A percentile compares a stretch with the other conserved stretches of the same genome.
phyloP scores from a whole-genome alignment of 805 yeast species.

The Myxozyma kluyveri region DNA sequence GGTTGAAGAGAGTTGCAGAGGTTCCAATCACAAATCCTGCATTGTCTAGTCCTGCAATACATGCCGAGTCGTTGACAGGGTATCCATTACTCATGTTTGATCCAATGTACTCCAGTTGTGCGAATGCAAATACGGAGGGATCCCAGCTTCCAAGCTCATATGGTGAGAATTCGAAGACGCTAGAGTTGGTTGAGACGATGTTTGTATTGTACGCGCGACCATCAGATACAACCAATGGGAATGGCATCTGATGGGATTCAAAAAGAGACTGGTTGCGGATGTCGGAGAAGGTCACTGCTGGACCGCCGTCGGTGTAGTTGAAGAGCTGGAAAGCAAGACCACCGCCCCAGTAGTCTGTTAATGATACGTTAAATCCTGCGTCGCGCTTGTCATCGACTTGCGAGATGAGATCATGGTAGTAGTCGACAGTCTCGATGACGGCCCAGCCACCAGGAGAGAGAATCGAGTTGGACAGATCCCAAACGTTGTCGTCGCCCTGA shows the following conservation, averaged over 20 bases:
- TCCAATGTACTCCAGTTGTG: conserved; percentile 68
- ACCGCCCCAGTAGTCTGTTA: conserved; percentile 82
- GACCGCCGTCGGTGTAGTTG: conserved; percentile 59
- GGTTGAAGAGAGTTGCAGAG: conserved; percentile 76
- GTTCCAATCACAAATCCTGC: conserved; percentile 81
- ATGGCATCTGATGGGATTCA: conserved; percentile 63
- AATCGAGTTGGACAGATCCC: conserved; percentile 37
- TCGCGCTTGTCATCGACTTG: conserved; percentile 50
- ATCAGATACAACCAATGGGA: conserved; percentile 61
- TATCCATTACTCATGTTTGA: conserved; percentile 59
- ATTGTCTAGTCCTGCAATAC: conserved; percentile 72
- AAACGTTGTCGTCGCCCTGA: conserved; percentile 30
- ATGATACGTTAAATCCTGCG: conserved; percentile 67
- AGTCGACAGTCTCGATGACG: conserved; percentile 49
- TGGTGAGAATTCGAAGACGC: conserved; percentile 54
- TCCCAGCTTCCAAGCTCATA: conserved; percentile 88
- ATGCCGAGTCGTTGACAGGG: conserved; percentile 47
- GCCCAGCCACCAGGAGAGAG: conserved; percentile 30
- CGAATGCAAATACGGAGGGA: conserved; percentile 62
- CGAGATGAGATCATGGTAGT: conserved; percentile 44
- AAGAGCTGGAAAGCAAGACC: conserved; percentile 72
- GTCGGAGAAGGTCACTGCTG: conserved; percentile 57
- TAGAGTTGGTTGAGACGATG: conserved; percentile 62
- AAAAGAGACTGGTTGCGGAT: conserved; percentile 62
- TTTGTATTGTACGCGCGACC: conserved; percentile 46